Percentiles rank a stretch among this genome's conserved stretches.
These are phyloP conservation scores for Cladosporium sp. DNA, from an alignment of 2,329 filamentous ascomycete genomes.

Conservation along the genomic window DNA sequence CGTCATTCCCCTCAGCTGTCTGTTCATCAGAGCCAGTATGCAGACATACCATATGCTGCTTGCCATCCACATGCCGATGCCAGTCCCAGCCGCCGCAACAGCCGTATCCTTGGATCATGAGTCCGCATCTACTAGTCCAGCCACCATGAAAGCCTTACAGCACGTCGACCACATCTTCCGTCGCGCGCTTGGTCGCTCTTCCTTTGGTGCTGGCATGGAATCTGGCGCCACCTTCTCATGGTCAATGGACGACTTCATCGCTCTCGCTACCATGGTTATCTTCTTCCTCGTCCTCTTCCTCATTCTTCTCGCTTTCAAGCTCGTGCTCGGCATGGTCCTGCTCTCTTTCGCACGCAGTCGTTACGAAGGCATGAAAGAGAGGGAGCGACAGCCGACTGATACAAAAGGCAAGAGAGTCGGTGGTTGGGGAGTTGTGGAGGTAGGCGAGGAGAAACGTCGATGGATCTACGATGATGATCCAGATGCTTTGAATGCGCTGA, in stretches of 20 bases:
- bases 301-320: slow-evolving; percentile 68
- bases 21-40: slow-evolving; percentile 90
- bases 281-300: slow-evolving; percentile 84
- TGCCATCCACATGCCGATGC: slow-evolving; percentile 75
- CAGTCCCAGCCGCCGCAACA: slow-evolving; percentile 63
- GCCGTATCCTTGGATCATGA: slow-evolving; percentile 57
- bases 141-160: slow-evolving; percentile 71
- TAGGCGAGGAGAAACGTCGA: slow-evolving; percentile 78
- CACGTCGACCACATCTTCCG: slow-evolving; percentile 75
- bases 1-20: slow-evolving; percentile 84
- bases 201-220: slow-evolving; percentile 52
- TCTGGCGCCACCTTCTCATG: slow-evolving; percentile 41
- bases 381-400: slow-evolving; percentile 50
- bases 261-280: slow-evolving; percentile 73
- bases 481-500: slow-evolving; percentile 61
- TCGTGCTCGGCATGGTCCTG: slow-evolving; percentile 83
- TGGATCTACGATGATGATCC: slow-evolving; percentile 85
- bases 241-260: slow-evolving; percentile 69
- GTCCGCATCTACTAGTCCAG: slow-evolving; percentile 54
- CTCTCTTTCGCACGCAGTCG: slow-evolving; percentile 73
- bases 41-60: slow-evolving; percentile 99
- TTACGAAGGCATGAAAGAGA: slow-evolving; percentile 74
- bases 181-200: slow-evolving; percentile 69
- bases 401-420: slow-evolving; percentile 73
- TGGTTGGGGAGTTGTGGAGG: slow-evolving; percentile 79